Base-by-base conservation (phyloP, 148 eudicot species). In the Diospyros lotus region DNA sequence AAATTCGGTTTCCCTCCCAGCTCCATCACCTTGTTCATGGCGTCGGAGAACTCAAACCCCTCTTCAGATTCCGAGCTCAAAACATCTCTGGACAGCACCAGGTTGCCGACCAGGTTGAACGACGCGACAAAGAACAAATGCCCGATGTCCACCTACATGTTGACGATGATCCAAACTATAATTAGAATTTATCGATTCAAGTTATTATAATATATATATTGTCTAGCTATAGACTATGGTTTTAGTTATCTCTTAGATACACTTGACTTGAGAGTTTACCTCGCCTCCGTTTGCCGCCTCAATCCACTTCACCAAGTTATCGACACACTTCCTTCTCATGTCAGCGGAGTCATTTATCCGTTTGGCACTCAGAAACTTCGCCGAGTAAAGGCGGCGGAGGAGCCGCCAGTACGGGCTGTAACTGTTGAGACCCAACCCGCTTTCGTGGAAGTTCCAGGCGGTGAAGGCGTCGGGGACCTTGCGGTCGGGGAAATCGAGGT, bases 101-200 rank as follows among this genome's bases (percentile, higher is more conserved):
- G 43, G 46, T 83, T 83, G 13, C 83, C 86, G 10, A 83, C 46
- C 28, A 83, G 43, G 43, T 83, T 83, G 56, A 83, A 80, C n/a
- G 80, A 65, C 72, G 61, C 62, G 2, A 83, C 79, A 46, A 83
- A 77, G 18, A 80, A 55, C 41, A 73, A 80, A 4, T 50, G 43
- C 41, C 56, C 17, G 2, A 83, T 44, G 5, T 80, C 76, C 2
- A 83, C 72, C 18, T 65, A 28, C 28, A 0, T 28, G 28, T 28
- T 28, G 28, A 28, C 28, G 28, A 28, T 28, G 28, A 28, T 28
- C 28, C 28, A 28, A 28, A 28, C 28, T 28, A 28, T 28, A 28
- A 28, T 28, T 28, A 28, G 28, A 28, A 28, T 28, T 28, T 28
- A 28, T 28, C 28, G 0, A 28, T 28, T 28, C 28, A 28, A 28